Base-by-base conservation (phyloP, 768 basidiomycete species). In the Tulasnella sp. region DNA sequence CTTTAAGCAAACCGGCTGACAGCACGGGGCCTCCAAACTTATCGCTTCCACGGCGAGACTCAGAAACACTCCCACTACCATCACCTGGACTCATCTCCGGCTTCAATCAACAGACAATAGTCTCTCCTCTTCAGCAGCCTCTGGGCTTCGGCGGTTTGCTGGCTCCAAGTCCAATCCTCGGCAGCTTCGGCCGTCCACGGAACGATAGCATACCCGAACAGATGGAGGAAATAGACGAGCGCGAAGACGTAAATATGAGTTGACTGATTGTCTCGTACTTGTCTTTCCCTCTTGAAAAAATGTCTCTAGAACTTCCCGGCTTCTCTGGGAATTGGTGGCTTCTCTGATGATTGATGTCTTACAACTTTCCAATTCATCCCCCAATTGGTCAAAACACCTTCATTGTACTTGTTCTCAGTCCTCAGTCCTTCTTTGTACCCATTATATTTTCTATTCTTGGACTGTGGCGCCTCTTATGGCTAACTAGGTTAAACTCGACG, bases 101-200 rank as follows among this genome's bases (percentile, higher is more conserved):
- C 23, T 56, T 44, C 43, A 19, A 34, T 56, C 29, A 23, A 5
- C 34, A 15, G 15, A 38, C 34, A 15, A 5, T 15, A 38, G 15
- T 5, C 15, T 15, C 34, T 38, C 7, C 34, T 38, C 34, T 15
- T 38, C 34, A 5, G 15, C 34, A 21, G 21, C n/a, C 54, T 38
- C 21, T 4, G 32, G 5, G 42, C 45, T 27, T 15, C 19, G 19
- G 38, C 15, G 54, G 54, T 27, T 15, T 56, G 15, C 54, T 56
- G 41, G 54, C 54, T 17, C 54, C 54, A 4, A 56, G 54, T 56
- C 54, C 54, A 11, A 29, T 56, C 15, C 41, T 56, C 38, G 34
- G 30, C 2, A 21, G 30, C 21, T 21, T 30, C 3, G 30, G 51
- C n/a, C 30, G 30, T 19, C 51, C 21, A 53, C 24, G n/a, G 30